Evolutionary conservation across 306 rosid species (phyloP).

Genomic region (Cucurbita argyrosperma): DNA sequence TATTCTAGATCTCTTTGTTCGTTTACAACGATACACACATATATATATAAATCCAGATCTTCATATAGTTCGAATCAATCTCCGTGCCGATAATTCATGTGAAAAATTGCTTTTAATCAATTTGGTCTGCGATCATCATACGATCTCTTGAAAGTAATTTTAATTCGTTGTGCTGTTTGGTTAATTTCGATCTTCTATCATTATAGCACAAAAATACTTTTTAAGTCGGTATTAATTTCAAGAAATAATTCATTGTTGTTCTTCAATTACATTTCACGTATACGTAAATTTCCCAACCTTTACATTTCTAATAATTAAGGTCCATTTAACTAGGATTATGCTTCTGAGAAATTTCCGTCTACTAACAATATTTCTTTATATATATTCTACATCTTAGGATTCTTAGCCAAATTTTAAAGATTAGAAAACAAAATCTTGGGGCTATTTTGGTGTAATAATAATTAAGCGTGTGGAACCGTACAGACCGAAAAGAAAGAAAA

Average conservation of each 20-base stretch:
- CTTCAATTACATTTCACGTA: background rate
- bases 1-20: constrained; percentile 2
- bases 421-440: no score
- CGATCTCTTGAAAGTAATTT: no score
- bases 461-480: no score
- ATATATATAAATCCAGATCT: background rate
- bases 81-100: background rate
- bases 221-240: background rate
- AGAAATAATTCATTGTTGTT: background rate
- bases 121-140: background rate
- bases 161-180: background rate
- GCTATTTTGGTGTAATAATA: no score
- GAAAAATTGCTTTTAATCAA: background rate
- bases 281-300: background rate
- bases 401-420: background rate
- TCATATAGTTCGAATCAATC: background rate
- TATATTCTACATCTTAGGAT: no score
- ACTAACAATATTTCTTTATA: no score
- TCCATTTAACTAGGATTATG: no score
- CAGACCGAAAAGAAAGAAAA: no score
- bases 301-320: background rate
- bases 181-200: background rate
- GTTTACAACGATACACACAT: background rate
- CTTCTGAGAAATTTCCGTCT: no score
- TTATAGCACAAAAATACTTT: background rate